These are phyloP conservation scores for Coemansia interrupta DNA, from an alignment of 192 early-diverging fungal genomes.

Conservation along the genomic window DNA sequence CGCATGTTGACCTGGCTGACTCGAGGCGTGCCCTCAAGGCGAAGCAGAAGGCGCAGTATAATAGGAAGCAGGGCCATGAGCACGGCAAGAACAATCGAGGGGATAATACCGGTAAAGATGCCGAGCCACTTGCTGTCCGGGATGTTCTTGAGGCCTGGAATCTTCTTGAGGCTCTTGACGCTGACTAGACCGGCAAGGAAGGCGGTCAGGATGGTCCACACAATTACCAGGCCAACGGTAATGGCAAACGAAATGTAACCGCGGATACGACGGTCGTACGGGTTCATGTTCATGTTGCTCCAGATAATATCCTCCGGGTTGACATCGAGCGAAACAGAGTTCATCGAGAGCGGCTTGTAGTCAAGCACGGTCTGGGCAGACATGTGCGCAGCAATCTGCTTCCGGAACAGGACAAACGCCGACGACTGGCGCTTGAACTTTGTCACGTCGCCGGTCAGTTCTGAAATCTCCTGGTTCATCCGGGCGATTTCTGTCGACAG, in stretches of 20 bases:
- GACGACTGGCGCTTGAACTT: slow-evolving; percentile 58
- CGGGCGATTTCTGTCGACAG: slow-evolving; percentile 35
- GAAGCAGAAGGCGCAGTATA: slow-evolving; percentile 62
- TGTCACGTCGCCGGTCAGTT: slow-evolving; percentile 34
- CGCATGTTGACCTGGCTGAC: slow-evolving; percentile 62
- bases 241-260: slow-evolving; percentile 54
- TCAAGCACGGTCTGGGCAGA: slow-evolving; percentile 69
- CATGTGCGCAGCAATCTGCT: slow-evolving; percentile 77
- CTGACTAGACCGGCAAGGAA: slow-evolving; percentile 57
- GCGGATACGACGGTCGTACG: slow-evolving; percentile 59
- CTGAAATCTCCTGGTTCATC: slow-evolving; percentile 49
- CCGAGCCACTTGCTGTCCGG: slow-evolving; percentile 40
- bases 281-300: slow-evolving; percentile 71
- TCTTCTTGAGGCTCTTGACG: slow-evolving; percentile 55
- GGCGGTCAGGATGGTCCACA: slow-evolving; percentile 71
- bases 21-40: slow-evolving; percentile 63
- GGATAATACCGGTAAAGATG: slow-evolving; percentile 76
- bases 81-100: slow-evolving; percentile 64
- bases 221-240: slow-evolving; percentile 62
- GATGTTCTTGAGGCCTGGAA: slow-evolving; percentile 52
- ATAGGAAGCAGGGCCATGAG: slow-evolving; percentile 74
- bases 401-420: slow-evolving; percentile 86
- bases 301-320: slow-evolving; percentile 79
- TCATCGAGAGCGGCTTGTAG: slow-evolving; percentile 66
- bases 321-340: slow-evolving; percentile 65